phyloP scores from a whole-genome alignment of 2,329 filamentous ascomycete genomes.

The Trichoderma atrobrunneum region DNA sequence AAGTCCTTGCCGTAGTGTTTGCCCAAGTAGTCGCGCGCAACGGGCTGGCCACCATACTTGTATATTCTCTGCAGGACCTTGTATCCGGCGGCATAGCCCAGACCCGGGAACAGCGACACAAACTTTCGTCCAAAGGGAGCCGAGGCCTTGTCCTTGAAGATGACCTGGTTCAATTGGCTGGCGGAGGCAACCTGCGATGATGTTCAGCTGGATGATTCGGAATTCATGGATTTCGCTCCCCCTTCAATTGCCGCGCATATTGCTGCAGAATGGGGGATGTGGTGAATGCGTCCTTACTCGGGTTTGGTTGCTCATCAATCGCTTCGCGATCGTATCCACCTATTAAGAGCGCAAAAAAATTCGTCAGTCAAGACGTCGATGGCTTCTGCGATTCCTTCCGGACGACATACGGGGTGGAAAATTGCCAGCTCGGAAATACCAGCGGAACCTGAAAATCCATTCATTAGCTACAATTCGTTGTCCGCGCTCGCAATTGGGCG shows the following conservation, averaged over 20 bases:
- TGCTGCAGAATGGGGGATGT: background rate
- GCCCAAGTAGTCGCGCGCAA: slow-evolving; percentile 84
- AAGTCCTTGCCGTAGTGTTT: slow-evolving; percentile 79
- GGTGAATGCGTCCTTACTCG: slow-evolving; percentile 52
- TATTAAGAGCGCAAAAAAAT: slow-evolving; percentile 34
- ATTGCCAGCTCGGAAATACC: slow-evolving; percentile 90
- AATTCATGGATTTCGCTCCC: slow-evolving; percentile 4
- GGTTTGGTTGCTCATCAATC: slow-evolving; percentile 96
- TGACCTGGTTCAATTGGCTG: slow-evolving; percentile 77
- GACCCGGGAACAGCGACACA: slow-evolving; percentile 90
- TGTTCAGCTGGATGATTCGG: slow-evolving; percentile 21
- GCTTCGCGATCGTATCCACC: slow-evolving; percentile 98
- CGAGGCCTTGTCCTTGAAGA: slow-evolving; percentile 85
- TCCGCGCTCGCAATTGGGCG: background rate
- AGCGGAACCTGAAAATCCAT: slow-evolving; percentile 65
- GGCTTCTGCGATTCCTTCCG: background rate
- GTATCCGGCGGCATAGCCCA: slow-evolving; percentile 96
- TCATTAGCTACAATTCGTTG: background rate
- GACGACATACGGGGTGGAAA: slow-evolving; percentile 74
- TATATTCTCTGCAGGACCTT: slow-evolving; percentile 97
- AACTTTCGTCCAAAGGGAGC: slow-evolving; percentile 75
- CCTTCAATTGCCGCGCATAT: background rate
- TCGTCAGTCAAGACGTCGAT: background rate
- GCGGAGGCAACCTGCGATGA: slow-evolving; percentile 32
- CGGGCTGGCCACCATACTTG: slow-evolving; percentile 97